Percentiles rank a stretch among this genome's conserved stretches.
These are phyloP conservation scores for Suillus decipiens DNA, from an alignment of 768 basidiomycete genomes.

Conservation along the genomic window DNA sequence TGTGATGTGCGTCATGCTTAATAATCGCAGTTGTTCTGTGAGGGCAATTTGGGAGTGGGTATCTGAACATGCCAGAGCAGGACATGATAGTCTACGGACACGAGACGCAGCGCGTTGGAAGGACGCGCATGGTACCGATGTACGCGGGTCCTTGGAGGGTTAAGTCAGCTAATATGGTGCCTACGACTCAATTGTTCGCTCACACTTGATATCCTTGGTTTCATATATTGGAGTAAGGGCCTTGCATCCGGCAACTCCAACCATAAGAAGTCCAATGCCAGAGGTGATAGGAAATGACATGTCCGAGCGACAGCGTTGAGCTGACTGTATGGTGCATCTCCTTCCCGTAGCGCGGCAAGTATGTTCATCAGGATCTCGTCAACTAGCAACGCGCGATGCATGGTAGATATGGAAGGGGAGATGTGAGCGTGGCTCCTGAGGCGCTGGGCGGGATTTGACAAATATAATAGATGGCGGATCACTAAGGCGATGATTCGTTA, in stretches of 20 bases:
- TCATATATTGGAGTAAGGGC: constrained; percentile 1
- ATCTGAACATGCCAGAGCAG: neutral
- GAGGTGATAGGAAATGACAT: constrained; percentile 2
- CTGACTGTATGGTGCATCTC: neutral
- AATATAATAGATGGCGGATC: neutral
- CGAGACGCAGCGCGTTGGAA: constrained; percentile 5
- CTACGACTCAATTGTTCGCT: neutral
- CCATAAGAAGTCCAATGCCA: constrained; percentile 8
- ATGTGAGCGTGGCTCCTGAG: neutral
- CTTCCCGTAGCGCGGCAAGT: neutral
- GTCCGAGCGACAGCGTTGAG: constrained; percentile 5
- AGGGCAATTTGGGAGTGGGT: neutral
- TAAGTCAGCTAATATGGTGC: neutral
- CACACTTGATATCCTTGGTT: neutral
- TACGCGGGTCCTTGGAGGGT: neutral
- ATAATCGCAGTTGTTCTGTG: neutral
- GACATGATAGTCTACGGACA: constrained; percentile 6
- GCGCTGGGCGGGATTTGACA: neutral
- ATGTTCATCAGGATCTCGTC: constrained; percentile 1
- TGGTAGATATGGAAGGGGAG: neutral
- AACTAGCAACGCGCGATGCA: constrained; percentile 5
- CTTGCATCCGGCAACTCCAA: neutral
- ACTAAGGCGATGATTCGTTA: neutral
- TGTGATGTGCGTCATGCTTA: neutral
- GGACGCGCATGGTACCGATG: neutral